phyloP scores from a whole-genome alignment of 768 basidiomycete species.

The Tephrocybe sp. region DNA sequence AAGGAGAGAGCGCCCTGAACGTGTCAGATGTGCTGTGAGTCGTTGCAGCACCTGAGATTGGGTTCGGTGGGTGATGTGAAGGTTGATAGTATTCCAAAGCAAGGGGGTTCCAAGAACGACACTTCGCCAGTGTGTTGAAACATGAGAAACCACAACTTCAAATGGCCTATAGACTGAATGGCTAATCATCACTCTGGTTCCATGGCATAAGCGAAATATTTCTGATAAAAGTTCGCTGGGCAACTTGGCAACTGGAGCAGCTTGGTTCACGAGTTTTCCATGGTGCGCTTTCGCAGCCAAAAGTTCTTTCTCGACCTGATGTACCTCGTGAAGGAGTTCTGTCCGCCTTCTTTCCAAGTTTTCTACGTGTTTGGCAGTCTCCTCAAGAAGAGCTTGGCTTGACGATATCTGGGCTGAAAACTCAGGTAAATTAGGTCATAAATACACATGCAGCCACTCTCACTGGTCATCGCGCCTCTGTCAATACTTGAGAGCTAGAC shows the following conservation, averaged over 20 bases:
- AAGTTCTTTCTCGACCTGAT: constrained; percentile 32
- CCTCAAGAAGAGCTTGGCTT: constrained; percentile 8
- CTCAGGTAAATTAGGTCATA: not conserved
- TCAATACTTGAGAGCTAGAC: no score
- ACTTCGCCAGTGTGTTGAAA: constrained; percentile 45
- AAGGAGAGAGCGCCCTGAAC: constrained; percentile 36
- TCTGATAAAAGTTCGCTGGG: constrained; percentile 40
- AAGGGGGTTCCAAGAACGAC: constrained; percentile 38
- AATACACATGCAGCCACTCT: not conserved
- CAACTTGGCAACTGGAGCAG: constrained; percentile 31
- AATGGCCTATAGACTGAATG: constrained; percentile 21
- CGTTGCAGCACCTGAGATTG: constrained; percentile 21
- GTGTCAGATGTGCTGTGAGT: constrained; percentile 36
- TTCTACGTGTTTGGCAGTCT: constrained; percentile 21
- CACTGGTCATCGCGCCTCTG: constrained; percentile 3
- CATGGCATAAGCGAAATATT: constrained; percentile 37
- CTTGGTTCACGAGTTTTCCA: constrained; percentile 33
- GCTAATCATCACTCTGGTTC: constrained; percentile 7
- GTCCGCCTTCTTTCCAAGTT: constrained; percentile 27
- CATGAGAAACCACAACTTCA: constrained; percentile 42
- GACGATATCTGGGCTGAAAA: not conserved
- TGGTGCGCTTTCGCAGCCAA: constrained; percentile 29
- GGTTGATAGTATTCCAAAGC: constrained; percentile 43
- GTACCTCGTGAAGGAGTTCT: constrained; percentile 33
- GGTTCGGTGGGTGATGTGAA: constrained; percentile 26